Evolutionary conservation across 2,329 filamentous ascomycete genomes (phyloP), one percentile per base, ranked within the genome.

Genomic region (Macroventuria anomochaeta): DNA sequence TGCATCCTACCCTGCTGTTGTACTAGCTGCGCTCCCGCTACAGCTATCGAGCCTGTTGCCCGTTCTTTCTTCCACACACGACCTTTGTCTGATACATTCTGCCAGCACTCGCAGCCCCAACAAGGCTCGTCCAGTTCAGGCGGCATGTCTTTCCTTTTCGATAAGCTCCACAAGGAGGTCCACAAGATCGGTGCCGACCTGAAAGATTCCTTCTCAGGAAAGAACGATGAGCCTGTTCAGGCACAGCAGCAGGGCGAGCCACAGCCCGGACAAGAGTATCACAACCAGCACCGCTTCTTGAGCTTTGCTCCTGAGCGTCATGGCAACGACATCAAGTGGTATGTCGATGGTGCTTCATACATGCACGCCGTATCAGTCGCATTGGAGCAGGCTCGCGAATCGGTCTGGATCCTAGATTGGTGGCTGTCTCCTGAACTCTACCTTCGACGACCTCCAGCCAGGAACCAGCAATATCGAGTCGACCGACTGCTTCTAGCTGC

Each of bases 401-500:
- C 84, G 34, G 88, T 96, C 63, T 93, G 89, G 83, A 96, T 96
- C 60, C 78, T 96, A 36, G 90, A 93, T 70, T 95, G 81, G 91
- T 96, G 92, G 91, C 75, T 96, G 60, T 92, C 88, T 49, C 91
- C 93, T 1, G 93, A 96, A 76, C 79, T 97, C 23, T 96, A 95
- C 70, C 82, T 97, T 28, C 85, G 92, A 62, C 85, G 92, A 20
- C 92, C 93, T 2, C 91, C 91, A 7, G 85, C 89, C 17, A 83
- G 85, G 70, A 92, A 96, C 75, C 88, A 96, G 72, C 81, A 88
- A 64, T 96, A 96, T 71, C 87, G 92, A 5, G 79, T 96, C 32
- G 92, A 96, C 75, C 84, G 86, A 42, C 87, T 96, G 86, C 83
- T 96, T 40, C 83, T 89, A 65, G 87, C 87, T 48, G 92, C 91